Base-by-base conservation (phyloP, 2,329 filamentous ascomycete genomes). In the Alternaria gansuensis region DNA sequence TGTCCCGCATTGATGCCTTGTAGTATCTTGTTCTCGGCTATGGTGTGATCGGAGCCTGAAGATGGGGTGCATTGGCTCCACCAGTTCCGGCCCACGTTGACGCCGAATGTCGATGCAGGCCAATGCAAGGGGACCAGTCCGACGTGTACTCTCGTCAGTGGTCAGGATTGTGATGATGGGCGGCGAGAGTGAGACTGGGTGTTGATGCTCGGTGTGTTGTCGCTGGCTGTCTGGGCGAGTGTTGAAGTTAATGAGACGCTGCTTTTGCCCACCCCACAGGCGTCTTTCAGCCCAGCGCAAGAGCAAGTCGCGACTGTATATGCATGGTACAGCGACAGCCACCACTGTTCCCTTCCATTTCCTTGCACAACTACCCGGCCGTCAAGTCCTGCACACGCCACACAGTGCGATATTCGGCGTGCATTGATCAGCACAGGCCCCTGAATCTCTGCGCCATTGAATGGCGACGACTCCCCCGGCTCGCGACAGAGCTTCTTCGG, bases 391-490 rank as follows among this genome's bases (percentile, higher is more conserved):
- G n/a, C 13, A 37, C 41, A 31, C 13, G 23, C 36, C 33, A 6
- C 28, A 3, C 29, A 36, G 44, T 34, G 44, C 21, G 44, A 14
- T 14, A 51, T 36, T 26, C 28, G 14, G 34, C 37, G 51, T 37
- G 45, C 55, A 49, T 41, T 52, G 48, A 45, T 51, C 59, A 52
- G 50, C 57, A 26, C 11, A 54, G 21, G 37, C 51, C 54, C 45
- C 51, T 55, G 51, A 46, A 36, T 43, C 34, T 23, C 31, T 3
- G 39, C 54, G 29, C 45, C 33, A n/a, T n/a, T n/a, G 33, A 40
- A 62, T 62, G 60, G 58, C 55, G 34, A 55, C 53, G 55, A 40
- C 57, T 46, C 56, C 57, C 60, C 57, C 62, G 43, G 60, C 59
- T 60, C 39, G 46, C 55, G 51, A 46, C 43, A 58, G 50, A 49